Evolutionary conservation across 108 stramenopile species (phyloP).

Genomic region (Skeletonema costatum): DNA sequence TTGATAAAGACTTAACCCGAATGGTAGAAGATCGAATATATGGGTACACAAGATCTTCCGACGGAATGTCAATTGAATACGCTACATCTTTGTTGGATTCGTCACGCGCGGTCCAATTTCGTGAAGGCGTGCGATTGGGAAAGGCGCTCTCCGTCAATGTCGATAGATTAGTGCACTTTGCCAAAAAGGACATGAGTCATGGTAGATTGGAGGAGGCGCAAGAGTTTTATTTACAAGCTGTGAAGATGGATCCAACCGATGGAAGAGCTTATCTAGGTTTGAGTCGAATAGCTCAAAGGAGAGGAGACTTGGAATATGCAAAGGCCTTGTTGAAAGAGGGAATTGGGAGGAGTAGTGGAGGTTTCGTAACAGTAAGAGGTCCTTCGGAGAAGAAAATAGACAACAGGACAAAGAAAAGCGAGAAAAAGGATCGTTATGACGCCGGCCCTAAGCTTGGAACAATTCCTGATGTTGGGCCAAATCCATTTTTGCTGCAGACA

Average conservation of each 20-base stretch:
- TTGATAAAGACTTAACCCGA: slow-evolving; percentile 68
- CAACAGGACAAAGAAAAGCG: background rate
- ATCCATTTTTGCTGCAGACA: slow-evolving; percentile 85
- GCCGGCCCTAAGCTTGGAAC: slow-evolving; percentile 14
- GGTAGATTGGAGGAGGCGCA: slow-evolving; percentile 69
- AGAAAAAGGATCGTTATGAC: background rate
- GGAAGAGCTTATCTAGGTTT: slow-evolving; percentile 87
- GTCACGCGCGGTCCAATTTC: slow-evolving; percentile 73
- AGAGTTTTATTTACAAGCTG: slow-evolving; percentile 58
- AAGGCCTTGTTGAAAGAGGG: slow-evolving; percentile 60
- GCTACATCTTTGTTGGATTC: slow-evolving; percentile 76
- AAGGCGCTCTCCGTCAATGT: slow-evolving; percentile 74
- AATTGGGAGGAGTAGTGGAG: slow-evolving; percentile 47
- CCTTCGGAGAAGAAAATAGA: slow-evolving; percentile 6
- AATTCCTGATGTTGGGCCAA: slow-evolving; percentile 66
- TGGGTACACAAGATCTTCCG: slow-evolving; percentile 58
- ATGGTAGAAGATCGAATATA: slow-evolving; percentile 82
- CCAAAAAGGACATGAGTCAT: slow-evolving; percentile 69
- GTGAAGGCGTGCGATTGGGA: slow-evolving; percentile 72
- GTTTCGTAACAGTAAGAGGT: slow-evolving; percentile 30
- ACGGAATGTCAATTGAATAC: slow-evolving; percentile 54
- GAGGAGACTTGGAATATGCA: slow-evolving; percentile 75
- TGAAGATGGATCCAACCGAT: slow-evolving; percentile 74
- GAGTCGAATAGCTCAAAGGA: slow-evolving; percentile 73
- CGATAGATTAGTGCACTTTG: slow-evolving; percentile 72